Evolutionary conservation across 2,329 filamentous ascomycete species (phyloP).

Genomic region (Neofusicoccum cordaticola): DNA sequence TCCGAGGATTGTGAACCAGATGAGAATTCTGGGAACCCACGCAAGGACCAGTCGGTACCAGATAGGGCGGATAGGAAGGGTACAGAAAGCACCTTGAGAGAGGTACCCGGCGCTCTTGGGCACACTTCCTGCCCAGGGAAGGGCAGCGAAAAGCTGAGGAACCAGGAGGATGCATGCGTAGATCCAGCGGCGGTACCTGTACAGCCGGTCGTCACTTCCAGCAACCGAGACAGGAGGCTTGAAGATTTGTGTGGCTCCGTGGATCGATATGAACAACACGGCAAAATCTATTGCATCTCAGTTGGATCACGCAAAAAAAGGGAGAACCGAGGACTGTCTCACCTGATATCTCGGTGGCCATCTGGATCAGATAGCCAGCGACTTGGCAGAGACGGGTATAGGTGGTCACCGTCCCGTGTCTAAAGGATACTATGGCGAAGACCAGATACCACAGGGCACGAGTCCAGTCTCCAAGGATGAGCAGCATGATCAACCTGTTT

Average conservation of each 20-base stretch:
- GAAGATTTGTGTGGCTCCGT: conserved; percentile 71
- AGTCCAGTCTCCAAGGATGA: conserved; percentile 70
- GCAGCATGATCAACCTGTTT: conserved; percentile 66
- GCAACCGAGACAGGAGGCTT: conserved; percentile 43
- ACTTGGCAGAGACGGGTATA: conserved; percentile 58
- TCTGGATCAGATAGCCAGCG: conserved; percentile 64
- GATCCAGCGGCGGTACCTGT: conserved; percentile 62
- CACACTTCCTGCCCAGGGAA: conserved; percentile 59
- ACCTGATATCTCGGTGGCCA: conserved; percentile 66
- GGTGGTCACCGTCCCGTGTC: conserved; percentile 50
- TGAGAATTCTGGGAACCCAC: conserved; percentile 72
- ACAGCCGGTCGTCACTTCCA: conserved; percentile 60
- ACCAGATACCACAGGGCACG: conserved; percentile 68
- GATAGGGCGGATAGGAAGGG: conserved; percentile 62
- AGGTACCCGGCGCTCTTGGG: conserved; percentile 53
- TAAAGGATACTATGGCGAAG: conserved; percentile 60
- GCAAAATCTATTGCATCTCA: conserved; percentile 54
- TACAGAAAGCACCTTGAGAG: conserved; percentile 66
- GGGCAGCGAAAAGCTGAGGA: conserved; percentile 58
- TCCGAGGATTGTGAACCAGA: conserved; percentile 61
- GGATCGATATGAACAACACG: conserved; percentile 69
- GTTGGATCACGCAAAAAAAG: conserved; percentile 16
- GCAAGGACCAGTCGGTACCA: conserved; percentile 68
- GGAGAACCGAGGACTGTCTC: conserved; percentile 19
- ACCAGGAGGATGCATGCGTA: conserved; percentile 57